Evolutionary conservation across 2,329 filamentous ascomycete species (phyloP), one percentile per base, ranked within the genome.

Genomic region (Xylaria sp.): DNA sequence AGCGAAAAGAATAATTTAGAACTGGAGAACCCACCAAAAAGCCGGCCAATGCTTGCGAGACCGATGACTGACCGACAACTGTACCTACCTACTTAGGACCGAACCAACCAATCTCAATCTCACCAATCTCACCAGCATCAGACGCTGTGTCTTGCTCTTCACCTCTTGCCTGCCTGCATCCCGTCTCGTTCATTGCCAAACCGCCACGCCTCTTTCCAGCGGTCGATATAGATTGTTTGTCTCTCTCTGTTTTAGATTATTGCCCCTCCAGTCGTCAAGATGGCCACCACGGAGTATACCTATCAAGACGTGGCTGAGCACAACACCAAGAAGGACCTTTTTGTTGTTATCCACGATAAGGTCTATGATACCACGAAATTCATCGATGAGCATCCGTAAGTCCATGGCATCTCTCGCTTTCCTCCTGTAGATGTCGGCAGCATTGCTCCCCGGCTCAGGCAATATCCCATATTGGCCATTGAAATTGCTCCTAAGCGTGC

Each of bases 291-390:
- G 77, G 84, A 88, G 78, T 88, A 90, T 84, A 96, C 92, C 77
- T 93, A 90, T 83, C 85, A 91, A 78, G 93, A 97, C 82, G 89
- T 97, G 82, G 86, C 91, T 71, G 89, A 89, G 83, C 93, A 97
- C 88, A 93, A 91, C 85, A 90, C 88, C 83, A 97, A 97, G 90
- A 97, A 94, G 87, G 94, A 98, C 81, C 85, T 97, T 72, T 97
- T 87, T 85, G 81, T 97, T 77, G 91, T 97, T 72, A 89, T 99
- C 77, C 93, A 98, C 85, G 94, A 97, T 83, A 97, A 97, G 86
- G 90, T 99, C 84, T 99, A 98, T 89, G 89, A 98, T 82, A 83
- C 86, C 80, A 88, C 90, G 77, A 91, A 90, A 82, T 99, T 99
- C 83, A 86, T 98, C 75, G 95, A 98, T 80, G 96, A 99, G 90